Evolutionary conservation across 495 filamentous ascomycete species (phyloP), one percentile per base, ranked within the genome.

Genomic region (Neurospora africana): DNA sequence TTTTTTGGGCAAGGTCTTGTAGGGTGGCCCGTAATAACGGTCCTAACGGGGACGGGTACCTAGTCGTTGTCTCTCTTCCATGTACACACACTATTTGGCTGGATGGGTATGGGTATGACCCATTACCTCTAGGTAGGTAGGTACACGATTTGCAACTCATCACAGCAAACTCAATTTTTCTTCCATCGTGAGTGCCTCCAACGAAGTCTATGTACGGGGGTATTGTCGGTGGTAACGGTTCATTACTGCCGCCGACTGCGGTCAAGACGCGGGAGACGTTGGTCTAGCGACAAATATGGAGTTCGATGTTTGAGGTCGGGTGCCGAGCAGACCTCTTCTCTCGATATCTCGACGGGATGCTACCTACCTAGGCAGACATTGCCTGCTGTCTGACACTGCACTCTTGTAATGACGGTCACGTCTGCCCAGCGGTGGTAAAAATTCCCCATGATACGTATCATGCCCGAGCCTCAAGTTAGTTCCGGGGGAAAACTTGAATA

Each of bases 1-100:
- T 65, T 61, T 61, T 65, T 35, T 65, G 72, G 74, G 71, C 67
- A 76, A 72, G 68, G n/a, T 61, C 43, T 69, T 68, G 69, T 43
- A 77, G 69, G 73, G 75, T 73, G 53, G 53, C 15, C 30, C 53
- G 53, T 65, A 67, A 36, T 67, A 37, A 68, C 47, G 70, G 33
- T 36, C 33, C 41, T 33, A 33, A 37, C 21, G 53, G 35, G 69
- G 53, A 65, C 44, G 23, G 70, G 44, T 53, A 71, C 53, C 53
- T 33, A 27, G 53, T 65, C 53, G 53, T 65, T 65, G 53, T 65
- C 53, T 65, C 53, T 61, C 27, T 65, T 33, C n/a, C n/a, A n/a
- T n/a, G 53, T 65, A 65, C 27, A 65, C 53, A 65, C 27, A 65
- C 53, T 35, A 19, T 65, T 35, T 19, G 27, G 27, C 27, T 33